Evolutionary conservation across 306 rosid species (phyloP).

Genomic region (Vicia villosa): DNA sequence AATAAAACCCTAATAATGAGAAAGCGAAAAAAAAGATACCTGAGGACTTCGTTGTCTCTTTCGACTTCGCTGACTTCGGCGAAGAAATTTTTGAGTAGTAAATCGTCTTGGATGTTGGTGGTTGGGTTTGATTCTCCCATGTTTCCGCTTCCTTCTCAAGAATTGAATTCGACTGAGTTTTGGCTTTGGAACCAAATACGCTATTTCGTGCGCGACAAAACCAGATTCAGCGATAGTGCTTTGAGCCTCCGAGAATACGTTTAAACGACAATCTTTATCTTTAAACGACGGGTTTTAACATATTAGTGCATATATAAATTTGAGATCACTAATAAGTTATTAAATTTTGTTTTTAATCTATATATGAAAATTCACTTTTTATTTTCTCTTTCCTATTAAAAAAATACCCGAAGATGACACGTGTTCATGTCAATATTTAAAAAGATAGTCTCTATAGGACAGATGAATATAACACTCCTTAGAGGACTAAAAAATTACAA

Average conservation of each 20-base stretch:
- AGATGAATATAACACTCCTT: too few relatives aligned
- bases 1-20: constrained; percentile 35
- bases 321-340: too few relatives aligned
- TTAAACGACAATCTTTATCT: constrained; percentile 32
- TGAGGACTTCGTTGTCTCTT: constrained; percentile 90
- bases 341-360: too few relatives aligned
- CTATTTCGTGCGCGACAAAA: not conserved
- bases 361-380: too few relatives aligned
- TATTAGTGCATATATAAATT: too few relatives aligned
- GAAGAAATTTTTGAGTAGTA: constrained; percentile 91
- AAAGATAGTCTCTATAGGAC: too few relatives aligned
- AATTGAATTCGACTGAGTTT: constrained; percentile 24
- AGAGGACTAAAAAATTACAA: too few relatives aligned
- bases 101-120: constrained; percentile 56
- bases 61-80: constrained; percentile 99
- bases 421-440: too few relatives aligned
- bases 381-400: too few relatives aligned
- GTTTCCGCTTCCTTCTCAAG: not conserved
- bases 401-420: too few relatives aligned
- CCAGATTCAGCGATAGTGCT: constrained; percentile 17
- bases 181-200: constrained; percentile 29
- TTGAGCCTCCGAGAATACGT: not conserved
- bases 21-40: constrained; percentile 42
- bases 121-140: constrained; percentile 51
- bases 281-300: constrained; percentile 3